Evolutionary conservation across 2,329 filamentous ascomycete genomes (phyloP), one percentile per base, ranked within the genome.

Genomic region (Fusarium buharicum): DNA sequence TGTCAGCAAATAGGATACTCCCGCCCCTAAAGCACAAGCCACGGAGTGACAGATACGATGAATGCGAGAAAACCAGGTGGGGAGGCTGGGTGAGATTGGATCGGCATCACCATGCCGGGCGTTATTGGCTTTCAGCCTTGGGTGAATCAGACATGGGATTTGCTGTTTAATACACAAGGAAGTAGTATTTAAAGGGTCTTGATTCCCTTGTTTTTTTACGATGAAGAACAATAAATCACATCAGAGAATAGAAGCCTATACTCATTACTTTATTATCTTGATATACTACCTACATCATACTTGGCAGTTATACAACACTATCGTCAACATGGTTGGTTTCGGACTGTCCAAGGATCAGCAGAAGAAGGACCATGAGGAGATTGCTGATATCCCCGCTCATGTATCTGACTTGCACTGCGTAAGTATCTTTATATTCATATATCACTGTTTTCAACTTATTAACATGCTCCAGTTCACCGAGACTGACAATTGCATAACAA

Each of bases 401-500:
- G 58, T 82, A 8, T 79, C 78, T 1, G 82, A 84, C 61, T 73
- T 84, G 8, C 81, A 84, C 72, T 86, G 84, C 76, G 64, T 62
- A 51, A 47, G 58, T n/a, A n/a, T n/a, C n/a, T n/a, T n/a, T n/a
- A n/a, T n/a, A n/a, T n/a, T n/a, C n/a, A n/a, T n/a, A n/a, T n/a
- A n/a, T n/a, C n/a, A n/a, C n/a, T n/a, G n/a, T n/a, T n/a, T n/a
- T n/a, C n/a, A n/a, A n/a, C n/a, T n/a, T n/a, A n/a, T n/a, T n/a
- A n/a, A n/a, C n/a, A n/a, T n/a, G n/a, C n/a, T 33, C 10, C n/a
- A 46, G 66, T 62, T 85, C 73, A 83, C 83, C 34, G 86, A 88
- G 68, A 88, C 86, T 8, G 80, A 84, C 43, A 85, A 85, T 33
- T 79, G 88, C 50, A 82, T 88, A 62, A 87, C 84, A 1, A 83